A percentile compares a stretch with the other conserved stretches of the same genome.
Evolutionary conservation across 305 asterid genomes (phyloP).

Genomic region (Striga hermonthica): DNA sequence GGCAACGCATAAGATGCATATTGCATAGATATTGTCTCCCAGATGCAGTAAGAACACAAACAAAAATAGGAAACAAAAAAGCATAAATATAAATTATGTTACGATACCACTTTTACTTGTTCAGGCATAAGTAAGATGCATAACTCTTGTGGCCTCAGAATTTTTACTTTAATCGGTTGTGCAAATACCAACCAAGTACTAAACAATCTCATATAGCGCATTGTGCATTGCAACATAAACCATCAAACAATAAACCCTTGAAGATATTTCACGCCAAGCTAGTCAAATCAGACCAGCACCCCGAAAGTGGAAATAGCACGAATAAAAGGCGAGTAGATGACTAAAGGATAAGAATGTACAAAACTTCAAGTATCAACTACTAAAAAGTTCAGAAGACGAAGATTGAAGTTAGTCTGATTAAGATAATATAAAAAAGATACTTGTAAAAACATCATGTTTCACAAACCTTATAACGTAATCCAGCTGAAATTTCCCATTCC

Average conservation of each 20-base stretch:
- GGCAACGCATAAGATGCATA: too few relatives aligned
- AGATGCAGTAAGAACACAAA: slow-evolving; percentile 6
- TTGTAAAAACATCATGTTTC: slow-evolving; percentile 26
- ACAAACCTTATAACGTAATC: slow-evolving; percentile 90
- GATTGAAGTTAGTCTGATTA: not conserved
- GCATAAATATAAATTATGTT: not conserved
- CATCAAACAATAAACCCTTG: slow-evolving; percentile 5
- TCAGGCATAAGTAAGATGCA: slow-evolving; percentile 6
- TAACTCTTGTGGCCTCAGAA: not conserved
- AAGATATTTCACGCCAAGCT: not conserved
- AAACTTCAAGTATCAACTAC: not conserved
- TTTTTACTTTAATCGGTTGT: not conserved
- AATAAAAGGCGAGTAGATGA: slow-evolving; percentile 6
- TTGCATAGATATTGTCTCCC: not conserved
- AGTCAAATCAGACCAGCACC: slow-evolving; percentile 1
- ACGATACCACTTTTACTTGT: slow-evolving; percentile 2
- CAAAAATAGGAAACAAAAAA: slow-evolving; percentile 5
- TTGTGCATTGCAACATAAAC: slow-evolving; percentile 12
- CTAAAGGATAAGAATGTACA: not conserved
- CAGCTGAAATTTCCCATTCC: slow-evolving; percentile 98
- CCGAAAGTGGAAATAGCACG: not conserved
- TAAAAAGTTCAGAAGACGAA: not conserved
- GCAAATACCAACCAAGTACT: slow-evolving; percentile 12
- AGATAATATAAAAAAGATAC: slow-evolving; percentile 26
- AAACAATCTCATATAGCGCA: not conserved